phyloP scores from a whole-genome alignment of 768 basidiomycete species.

The Amanita pseudoporphyria region DNA sequence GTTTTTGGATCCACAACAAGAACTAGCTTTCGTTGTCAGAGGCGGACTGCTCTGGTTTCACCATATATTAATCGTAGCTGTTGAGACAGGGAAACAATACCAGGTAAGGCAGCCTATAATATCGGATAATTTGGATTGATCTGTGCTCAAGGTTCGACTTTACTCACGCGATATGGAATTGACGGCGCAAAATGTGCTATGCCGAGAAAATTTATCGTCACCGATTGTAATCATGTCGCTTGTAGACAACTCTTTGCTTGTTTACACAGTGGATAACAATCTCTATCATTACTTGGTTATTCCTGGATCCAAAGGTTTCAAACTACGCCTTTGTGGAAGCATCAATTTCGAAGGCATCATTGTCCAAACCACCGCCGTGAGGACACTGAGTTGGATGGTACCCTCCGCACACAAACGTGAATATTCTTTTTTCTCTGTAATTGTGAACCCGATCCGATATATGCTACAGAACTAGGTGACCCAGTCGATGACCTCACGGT shows the following conservation, averaged over 20 bases:
- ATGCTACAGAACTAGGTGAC: constrained; percentile 73
- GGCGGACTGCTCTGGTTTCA: constrained; percentile 97
- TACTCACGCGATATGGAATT: constrained; percentile 92
- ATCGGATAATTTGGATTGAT: constrained; percentile 1
- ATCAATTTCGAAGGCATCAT: constrained; percentile 93
- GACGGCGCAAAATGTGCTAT: constrained; percentile 71
- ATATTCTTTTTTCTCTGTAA: constrained; percentile 18
- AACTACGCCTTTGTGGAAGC: constrained; percentile 85
- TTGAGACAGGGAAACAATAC: constrained; percentile 71
- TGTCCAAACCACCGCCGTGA: constrained; percentile 69
- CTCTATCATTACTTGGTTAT: constrained; percentile 87
- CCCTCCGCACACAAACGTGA: constrained; percentile 86
- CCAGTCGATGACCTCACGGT: constrained; percentile 87
- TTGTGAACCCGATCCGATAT: constrained; percentile 2
- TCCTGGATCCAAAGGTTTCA: constrained; percentile 74
- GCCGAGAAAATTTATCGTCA: constrained; percentile 66
- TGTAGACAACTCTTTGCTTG: constrained; percentile 90
- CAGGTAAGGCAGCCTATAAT: constrained; percentile 38
- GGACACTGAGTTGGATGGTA: constrained; percentile 96
- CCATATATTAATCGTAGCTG: constrained; percentile 85
- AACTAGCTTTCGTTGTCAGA: constrained; percentile 77
- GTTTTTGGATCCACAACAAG: constrained; percentile 74
- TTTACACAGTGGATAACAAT: constrained; percentile 92
- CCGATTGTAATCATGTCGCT: constrained; percentile 83
- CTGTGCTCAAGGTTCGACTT: constrained; percentile 59